A percentile compares a stretch with the other conserved stretches of the same genome.
phyloP scores from a whole-genome alignment of 345 rosid genomes.

The Abelmoschus esculentus region DNA sequence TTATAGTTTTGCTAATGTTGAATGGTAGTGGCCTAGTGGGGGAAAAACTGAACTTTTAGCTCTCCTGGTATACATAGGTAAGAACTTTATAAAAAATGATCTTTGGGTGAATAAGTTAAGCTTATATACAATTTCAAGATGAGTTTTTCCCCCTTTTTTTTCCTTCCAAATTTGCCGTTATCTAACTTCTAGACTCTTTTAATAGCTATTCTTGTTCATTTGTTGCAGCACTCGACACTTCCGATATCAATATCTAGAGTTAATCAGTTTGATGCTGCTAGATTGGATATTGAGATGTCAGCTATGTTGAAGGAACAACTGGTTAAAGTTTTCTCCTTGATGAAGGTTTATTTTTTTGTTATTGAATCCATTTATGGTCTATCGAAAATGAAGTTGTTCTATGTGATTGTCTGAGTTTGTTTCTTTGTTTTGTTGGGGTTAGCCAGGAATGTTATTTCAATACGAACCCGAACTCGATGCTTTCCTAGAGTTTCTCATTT shows the following conservation, averaged over 20 bases:
- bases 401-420: conserved; percentile 18
- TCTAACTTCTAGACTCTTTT: neutral
- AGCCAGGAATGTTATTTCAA: conserved; percentile 99
- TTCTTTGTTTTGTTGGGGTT: conserved; percentile 36
- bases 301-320: conserved; percentile 96
- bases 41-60: neutral
- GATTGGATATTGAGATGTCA: conserved; percentile 94
- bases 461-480: conserved; percentile 99
- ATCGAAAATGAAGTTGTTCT: neutral
- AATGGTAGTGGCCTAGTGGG: neutral
- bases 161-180: neutral
- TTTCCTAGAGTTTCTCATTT: conserved; percentile 97
- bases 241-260: conserved; percentile 82
- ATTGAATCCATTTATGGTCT: neutral
- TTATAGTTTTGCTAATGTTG: neutral
- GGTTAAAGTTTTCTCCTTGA: conserved; percentile 86
- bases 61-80: neutral
- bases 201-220: neutral
- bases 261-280: conserved; percentile 92
- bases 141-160: neutral
- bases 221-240: conserved; percentile 41
- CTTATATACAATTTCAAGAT: neutral
- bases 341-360: conserved; percentile 50
- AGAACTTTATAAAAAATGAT: neutral
- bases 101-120: neutral